These are phyloP conservation scores for Penicillium waksmanii DNA, from an alignment of 495 filamentous ascomycete genomes.

Conservation along the genomic window DNA sequence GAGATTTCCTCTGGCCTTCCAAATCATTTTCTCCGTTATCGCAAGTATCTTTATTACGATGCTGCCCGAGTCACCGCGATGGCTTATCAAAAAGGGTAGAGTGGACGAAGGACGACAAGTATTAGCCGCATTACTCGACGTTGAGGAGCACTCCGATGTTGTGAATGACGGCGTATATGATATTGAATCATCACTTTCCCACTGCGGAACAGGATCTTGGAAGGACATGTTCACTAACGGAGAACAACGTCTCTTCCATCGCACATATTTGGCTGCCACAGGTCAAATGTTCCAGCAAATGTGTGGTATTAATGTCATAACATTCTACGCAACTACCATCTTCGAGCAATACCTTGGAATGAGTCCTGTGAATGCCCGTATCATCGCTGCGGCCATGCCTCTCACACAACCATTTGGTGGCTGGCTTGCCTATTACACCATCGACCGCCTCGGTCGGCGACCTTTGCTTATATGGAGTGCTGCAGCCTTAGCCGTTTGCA, in stretches of 20 bases:
- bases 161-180: conserved; percentile 39
- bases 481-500: conserved; percentile 58
- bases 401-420: conserved; percentile 75
- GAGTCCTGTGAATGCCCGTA: conserved; percentile 75
- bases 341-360: conserved; percentile 58
- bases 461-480: conserved; percentile 62
- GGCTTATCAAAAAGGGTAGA: conserved; percentile 58
- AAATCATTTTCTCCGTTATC: conserved; percentile 58
- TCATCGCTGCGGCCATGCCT: conserved; percentile 77
- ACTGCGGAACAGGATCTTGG: conserved; percentile 32
- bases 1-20: conserved; percentile 69
- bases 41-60: conserved; percentile 52
- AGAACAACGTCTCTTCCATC: conserved; percentile 36
- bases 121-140: conserved; percentile 41
- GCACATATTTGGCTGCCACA: conserved; percentile 33
- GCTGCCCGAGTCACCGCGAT: conserved; percentile 63
- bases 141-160: conserved; percentile 25
- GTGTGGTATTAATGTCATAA: conserved; percentile 29
- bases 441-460: conserved; percentile 73
- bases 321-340: conserved; percentile 22
- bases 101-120: conserved; percentile 58
- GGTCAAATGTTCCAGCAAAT: conserved; percentile 37
- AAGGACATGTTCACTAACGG: conserved; percentile 37
- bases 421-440: conserved; percentile 73
- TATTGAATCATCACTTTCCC: conserved; percentile 45